Evolutionary conservation across 176 grass and related monocot genomes (phyloP).

Genomic region (Canna indica): DNA sequence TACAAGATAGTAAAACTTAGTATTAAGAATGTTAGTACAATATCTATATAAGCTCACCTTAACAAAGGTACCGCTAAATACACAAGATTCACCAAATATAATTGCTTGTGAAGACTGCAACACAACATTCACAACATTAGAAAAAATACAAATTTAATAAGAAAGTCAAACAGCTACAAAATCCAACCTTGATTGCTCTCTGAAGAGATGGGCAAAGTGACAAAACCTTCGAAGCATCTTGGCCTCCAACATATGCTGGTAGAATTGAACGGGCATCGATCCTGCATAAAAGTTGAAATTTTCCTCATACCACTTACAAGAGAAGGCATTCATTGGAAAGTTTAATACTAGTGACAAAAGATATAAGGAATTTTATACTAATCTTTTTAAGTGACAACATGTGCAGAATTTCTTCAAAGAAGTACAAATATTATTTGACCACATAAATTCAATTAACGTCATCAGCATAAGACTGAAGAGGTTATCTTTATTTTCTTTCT

Average conservation of each 20-base stretch:
- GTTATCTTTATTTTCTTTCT: no score
- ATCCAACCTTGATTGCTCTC: conserved; percentile 63
- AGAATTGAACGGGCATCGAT: conserved; percentile 90
- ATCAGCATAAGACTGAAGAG: no score
- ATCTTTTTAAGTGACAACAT: neutral
- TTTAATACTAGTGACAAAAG: neutral
- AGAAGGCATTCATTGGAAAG: neutral
- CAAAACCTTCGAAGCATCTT: conserved; percentile 81
- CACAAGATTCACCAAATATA: conserved; percentile 64
- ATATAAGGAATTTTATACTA: neutral
- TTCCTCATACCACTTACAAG: conserved; percentile 5
- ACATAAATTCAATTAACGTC: neutral
- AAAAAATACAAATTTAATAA: conserved; percentile 11
- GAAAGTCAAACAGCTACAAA: conserved; percentile 15
- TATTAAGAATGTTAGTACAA: conserved; percentile 6
- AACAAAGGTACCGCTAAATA: conserved; percentile 60
- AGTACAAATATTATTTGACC: neutral
- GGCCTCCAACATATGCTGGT: conserved; percentile 63
- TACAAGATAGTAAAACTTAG: neutral
- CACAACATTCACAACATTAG: conserved; percentile 28
- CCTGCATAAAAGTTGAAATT: conserved; percentile 37
- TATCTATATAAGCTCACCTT: conserved; percentile 46
- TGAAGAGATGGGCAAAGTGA: conserved; percentile 72
- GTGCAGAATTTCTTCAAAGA: neutral
- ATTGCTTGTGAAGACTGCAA: conserved; percentile 88